These are phyloP conservation scores for Globisporangium apiculatum DNA, from an alignment of 352 stramenopile genomes.

Conservation along the genomic window DNA sequence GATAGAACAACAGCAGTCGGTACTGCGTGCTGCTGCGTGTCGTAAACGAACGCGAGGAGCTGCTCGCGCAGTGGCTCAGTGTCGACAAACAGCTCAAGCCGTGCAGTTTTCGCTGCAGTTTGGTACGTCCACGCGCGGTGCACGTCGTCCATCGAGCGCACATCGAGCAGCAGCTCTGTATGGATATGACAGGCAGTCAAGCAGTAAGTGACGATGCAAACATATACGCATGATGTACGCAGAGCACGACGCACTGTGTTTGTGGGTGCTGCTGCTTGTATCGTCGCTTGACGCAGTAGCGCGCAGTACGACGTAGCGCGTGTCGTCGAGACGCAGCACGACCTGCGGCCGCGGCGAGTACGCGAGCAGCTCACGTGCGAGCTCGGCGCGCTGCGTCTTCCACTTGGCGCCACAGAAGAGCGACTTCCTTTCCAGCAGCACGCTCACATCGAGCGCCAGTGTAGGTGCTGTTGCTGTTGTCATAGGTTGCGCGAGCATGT, in stretches of 20 bases:
- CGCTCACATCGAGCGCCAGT: conserved; percentile 22
- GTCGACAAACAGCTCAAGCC: conserved; percentile 37
- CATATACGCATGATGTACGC: background rate
- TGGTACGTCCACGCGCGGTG: conserved; percentile 31
- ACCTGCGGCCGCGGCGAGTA: conserved; percentile 26
- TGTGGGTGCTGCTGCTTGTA: background rate
- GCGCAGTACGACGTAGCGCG: conserved; percentile 20
- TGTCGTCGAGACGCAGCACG: conserved; percentile 20
- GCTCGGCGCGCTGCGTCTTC: conserved; percentile 11
- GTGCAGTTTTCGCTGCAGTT: conserved; percentile 26
- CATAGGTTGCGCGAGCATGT: too few species aligned
- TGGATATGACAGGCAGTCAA: background rate
- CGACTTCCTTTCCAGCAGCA: conserved; percentile 27
- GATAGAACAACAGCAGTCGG: too few species aligned
- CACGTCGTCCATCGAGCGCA: conserved; percentile 35
- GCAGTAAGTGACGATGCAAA: background rate
- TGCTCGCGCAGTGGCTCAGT: conserved; percentile 17
- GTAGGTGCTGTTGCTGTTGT: too few species aligned
- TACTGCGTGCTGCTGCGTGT: background rate
- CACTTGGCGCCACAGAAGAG: conserved; percentile 36
- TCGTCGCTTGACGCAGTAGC: background rate
- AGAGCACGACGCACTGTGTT: conserved; percentile 9
- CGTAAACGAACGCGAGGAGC: conserved; percentile 14
- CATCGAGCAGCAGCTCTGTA: conserved; percentile 23
- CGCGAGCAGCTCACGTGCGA: conserved; percentile 20